Base-by-base conservation (phyloP, 192 early-diverging fungal species). In the Backusella parvicylindrica region DNA sequence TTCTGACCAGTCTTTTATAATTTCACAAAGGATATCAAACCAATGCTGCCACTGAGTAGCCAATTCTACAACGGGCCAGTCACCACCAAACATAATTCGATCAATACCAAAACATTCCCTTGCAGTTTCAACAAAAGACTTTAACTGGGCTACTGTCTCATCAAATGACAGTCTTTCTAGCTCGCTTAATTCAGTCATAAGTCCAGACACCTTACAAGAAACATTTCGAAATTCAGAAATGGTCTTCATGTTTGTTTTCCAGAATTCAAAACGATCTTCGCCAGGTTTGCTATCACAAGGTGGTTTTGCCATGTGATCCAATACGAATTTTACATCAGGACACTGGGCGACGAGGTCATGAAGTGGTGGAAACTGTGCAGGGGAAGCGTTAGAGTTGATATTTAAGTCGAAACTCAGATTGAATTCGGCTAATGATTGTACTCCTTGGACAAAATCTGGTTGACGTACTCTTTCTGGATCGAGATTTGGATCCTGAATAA, bases 221-320 rank as follows among this genome's bases (percentile, higher is more conserved):
- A 81, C 76, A 38, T 81, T 81, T 18, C 60, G 67, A 35, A 71
- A 71, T 30, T 23, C 21, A 32, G 76, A 76, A 36, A 81, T 43
- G 6, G 47, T n/a, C 0, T 63, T 13, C 56, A 81, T 65, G 28
- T 74, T 35, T 63, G 26, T 23, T 18, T 36, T 66, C 78, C 78
- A 79, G 7, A 30, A 68, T n/a, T 79, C 78, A 43, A 79, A 79
- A 3, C 16, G 28, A 36, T 64, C 31, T n/a, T 70, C 63, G 37
- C 78, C 74, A 26, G 74, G 69, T 21, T 33, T 37, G 6, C 69
- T 64, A 36, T 71, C 23, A 64, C 76, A 74, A 16, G 80, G 80
- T 1, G 80, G 80, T 30, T 81, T 81, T 18, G 53, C 80, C 72
- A 77, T 77, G 38, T 81, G 80, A 53, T 81, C 80, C 40, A 81